Percentiles rank a stretch among this genome's conserved stretches.
These are phyloP conservation scores for Gossypium gossypioides DNA, from an alignment of 441 rosid genomes.

Conservation along the genomic window DNA sequence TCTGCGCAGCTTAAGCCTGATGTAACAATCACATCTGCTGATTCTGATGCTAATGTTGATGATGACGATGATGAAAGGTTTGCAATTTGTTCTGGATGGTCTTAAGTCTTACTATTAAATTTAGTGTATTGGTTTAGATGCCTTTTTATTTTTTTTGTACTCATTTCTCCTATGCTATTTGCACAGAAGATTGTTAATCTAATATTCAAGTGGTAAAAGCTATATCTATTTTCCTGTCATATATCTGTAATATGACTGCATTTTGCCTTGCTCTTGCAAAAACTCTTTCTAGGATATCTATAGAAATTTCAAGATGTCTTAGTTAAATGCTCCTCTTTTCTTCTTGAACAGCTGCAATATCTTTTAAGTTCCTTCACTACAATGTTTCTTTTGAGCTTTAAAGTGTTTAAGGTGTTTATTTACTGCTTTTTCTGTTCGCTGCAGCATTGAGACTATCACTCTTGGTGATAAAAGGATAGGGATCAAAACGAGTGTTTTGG, in stretches of 20 bases:
- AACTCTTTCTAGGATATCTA: not conserved
- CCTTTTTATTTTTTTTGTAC: not conserved
- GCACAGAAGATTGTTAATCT: not conserved
- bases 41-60: conserved; percentile 37
- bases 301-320: not conserved
- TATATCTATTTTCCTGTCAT: not conserved
- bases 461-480: conserved; percentile 56
- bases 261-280: not conserved
- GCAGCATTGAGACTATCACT: conserved; percentile 52
- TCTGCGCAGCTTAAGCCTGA: conserved; percentile 47
- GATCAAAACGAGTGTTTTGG: conserved; percentile 75
- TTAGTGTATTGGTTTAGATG: conserved; percentile 4
- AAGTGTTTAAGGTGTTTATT: not conserved
- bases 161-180: not conserved
- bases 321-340: not conserved
- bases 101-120: not conserved
- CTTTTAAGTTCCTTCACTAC: not conserved
- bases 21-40: conserved; percentile 41
- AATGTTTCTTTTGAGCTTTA: not conserved
- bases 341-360: not conserved
- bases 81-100: conserved; percentile 8
- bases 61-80: conserved; percentile 51
- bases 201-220: not conserved
- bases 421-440: not conserved
- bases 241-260: not conserved